Conservation (phyloP, 176 grass and related monocot genomes). For the Sorghum bicolor region DNA sequence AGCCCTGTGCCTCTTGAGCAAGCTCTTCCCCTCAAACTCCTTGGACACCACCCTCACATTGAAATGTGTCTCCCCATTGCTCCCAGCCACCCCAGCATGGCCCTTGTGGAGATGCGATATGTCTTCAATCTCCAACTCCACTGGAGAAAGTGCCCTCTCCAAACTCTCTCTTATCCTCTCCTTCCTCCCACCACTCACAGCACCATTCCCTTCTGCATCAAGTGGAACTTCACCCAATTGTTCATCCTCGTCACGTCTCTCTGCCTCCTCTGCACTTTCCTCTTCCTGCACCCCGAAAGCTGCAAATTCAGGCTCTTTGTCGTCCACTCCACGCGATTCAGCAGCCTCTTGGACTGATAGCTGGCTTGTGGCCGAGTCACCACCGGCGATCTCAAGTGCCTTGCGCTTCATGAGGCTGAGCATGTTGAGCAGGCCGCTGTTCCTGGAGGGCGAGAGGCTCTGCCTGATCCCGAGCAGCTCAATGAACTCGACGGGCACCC, state of each 20-base stretch:
- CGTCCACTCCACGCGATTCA: not conserved
- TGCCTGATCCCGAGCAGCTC: conserved; percentile 73
- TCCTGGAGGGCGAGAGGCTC: conserved; percentile 73
- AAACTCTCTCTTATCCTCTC: conserved; percentile 60
- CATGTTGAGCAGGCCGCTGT: conserved; percentile 90
- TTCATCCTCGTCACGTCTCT: not conserved
- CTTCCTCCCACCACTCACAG: conserved; percentile 45
- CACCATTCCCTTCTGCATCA: conserved; percentile 25
- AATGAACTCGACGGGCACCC: conserved; percentile 60
- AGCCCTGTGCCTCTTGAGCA: conserved; percentile 84
- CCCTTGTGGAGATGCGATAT: conserved; percentile 75
- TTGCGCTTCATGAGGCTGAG: conserved; percentile 82
- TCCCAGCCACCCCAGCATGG: conserved; percentile 59
- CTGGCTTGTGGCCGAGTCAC: not conserved
- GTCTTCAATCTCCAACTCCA: conserved; percentile 66
- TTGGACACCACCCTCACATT: conserved; percentile 76
- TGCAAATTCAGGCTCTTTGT: conserved; percentile 35
- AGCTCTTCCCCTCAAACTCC: conserved; percentile 82
- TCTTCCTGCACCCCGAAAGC: conserved; percentile 6
- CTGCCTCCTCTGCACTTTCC: not conserved
- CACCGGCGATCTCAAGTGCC: conserved; percentile 55
- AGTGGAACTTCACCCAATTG: conserved; percentile 17
- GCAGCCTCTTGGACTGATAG: not conserved
- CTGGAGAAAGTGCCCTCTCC: conserved; percentile 38
- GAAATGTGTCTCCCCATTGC: conserved; percentile 82